Evolutionary conservation across 352 stramenopile genomes (phyloP).

Genomic region (Pythium plurisporium): DNA sequence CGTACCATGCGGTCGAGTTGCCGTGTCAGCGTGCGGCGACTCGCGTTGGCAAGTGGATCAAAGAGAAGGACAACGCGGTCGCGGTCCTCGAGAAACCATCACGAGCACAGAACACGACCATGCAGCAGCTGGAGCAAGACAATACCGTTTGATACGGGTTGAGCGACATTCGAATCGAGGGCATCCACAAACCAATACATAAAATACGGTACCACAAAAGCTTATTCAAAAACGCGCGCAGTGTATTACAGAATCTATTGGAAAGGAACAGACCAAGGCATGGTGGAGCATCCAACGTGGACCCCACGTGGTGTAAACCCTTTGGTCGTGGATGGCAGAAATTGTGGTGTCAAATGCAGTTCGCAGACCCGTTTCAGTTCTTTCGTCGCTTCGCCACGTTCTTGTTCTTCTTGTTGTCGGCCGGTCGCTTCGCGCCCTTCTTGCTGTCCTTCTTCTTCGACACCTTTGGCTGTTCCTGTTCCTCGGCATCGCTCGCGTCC

Average conservation of each 20-base stretch:
- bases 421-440: slow-evolving; percentile 27
- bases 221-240: too few relatives aligned
- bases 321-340: too few relatives aligned
- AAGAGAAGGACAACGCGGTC: not conserved
- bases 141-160: too few relatives aligned
- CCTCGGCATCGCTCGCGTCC: slow-evolving; percentile 43
- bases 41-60: slow-evolving; percentile 6
- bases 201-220: too few relatives aligned
- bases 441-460: slow-evolving; percentile 37
- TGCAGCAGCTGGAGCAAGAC: too few relatives aligned
- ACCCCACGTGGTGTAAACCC: too few relatives aligned
- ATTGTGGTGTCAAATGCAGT: too few relatives aligned
- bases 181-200: too few relatives aligned
- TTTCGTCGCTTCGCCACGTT: slow-evolving; percentile 27
- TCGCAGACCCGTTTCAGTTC: slow-evolving; percentile 19
- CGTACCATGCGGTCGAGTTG: slow-evolving; percentile 8
- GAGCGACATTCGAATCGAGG: too few relatives aligned
- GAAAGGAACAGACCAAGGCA: slow-evolving; percentile 3
- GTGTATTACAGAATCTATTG: slow-evolving; percentile 18
- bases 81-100: too few relatives aligned
- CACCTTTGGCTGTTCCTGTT: slow-evolving; percentile 45
- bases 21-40: slow-evolving; percentile 8
- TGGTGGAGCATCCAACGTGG: too few relatives aligned
- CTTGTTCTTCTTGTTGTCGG: slow-evolving; percentile 30
- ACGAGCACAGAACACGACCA: too few relatives aligned